Percentiles rank a stretch among this genome's conserved stretches.
Conservation (phyloP, 78 protist species). For the Capsaspora owczarzaki region DNA sequence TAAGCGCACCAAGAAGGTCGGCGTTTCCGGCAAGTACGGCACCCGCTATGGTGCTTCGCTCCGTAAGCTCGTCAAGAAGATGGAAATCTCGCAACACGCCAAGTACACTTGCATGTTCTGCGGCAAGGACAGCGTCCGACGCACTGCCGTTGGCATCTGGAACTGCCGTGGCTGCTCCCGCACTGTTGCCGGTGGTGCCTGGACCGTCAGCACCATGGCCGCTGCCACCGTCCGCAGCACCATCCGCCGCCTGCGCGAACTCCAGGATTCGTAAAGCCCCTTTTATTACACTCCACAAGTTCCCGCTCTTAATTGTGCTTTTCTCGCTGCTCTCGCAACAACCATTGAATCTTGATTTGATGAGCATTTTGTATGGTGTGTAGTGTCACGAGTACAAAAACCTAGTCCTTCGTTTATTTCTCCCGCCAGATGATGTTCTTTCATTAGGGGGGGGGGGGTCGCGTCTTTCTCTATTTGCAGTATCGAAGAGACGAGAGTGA, state of each 20-base stretch:
- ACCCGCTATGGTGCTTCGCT: conserved; percentile 97
- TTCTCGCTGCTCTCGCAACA: too few relatives aligned
- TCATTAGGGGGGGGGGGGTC: too few relatives aligned
- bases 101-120: conserved; percentile 84
- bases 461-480: too few relatives aligned
- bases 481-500: too few relatives aligned
- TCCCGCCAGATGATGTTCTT: too few relatives aligned
- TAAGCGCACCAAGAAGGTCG: conserved; percentile 96
- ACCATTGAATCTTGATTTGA: too few relatives aligned
- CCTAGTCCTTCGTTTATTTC: too few relatives aligned
- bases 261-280: too few relatives aligned
- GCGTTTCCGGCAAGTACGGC: conserved; percentile 96
- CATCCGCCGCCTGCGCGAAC: conserved; percentile 91
- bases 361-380: too few relatives aligned
- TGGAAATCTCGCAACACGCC: conserved; percentile 89
- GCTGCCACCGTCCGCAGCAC: conserved; percentile 86
- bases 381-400: too few relatives aligned
- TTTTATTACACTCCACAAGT: too few relatives aligned
- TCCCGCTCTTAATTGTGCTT: too few relatives aligned
- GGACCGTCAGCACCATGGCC: conserved; percentile 79
- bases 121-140: conserved; percentile 84
- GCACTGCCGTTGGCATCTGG: conserved; percentile 97
- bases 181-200: conserved; percentile 95
- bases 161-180: conserved; percentile 84
- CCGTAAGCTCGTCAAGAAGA: conserved; percentile 89